A percentile compares a stretch with the other conserved stretches of the same genome.
phyloP scores from a whole-genome alignment of 345 rosid genomes.

The Syzygium oleosum region DNA sequence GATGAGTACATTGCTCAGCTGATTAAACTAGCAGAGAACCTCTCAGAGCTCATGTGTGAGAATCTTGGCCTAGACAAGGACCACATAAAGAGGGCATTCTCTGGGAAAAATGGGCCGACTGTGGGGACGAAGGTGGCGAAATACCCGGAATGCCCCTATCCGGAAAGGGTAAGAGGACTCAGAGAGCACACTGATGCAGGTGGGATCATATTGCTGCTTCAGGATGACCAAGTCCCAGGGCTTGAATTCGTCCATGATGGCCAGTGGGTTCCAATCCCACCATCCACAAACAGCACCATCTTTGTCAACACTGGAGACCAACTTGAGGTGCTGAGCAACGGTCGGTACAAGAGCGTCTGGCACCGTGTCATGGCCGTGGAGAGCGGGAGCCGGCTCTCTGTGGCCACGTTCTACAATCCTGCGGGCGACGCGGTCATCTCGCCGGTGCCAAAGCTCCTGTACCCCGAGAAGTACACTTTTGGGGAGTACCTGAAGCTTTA shows the following conservation, averaged over 20 bases:
- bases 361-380: slow-evolving; percentile 76
- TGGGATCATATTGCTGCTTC: slow-evolving; percentile 77
- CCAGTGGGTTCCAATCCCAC: slow-evolving; percentile 59
- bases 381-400: slow-evolving; percentile 70
- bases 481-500: slow-evolving; percentile 74
- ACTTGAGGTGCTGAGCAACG: slow-evolving; percentile 72
- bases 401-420: slow-evolving; percentile 86
- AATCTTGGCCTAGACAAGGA: slow-evolving; percentile 56
- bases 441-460: slow-evolving; percentile 51
- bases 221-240: slow-evolving; percentile 81
- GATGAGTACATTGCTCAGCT: slow-evolving; percentile 63
- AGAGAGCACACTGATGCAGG: slow-evolving; percentile 88
- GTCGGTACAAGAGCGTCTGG: slow-evolving; percentile 55
- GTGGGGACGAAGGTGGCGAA: slow-evolving; percentile 86
- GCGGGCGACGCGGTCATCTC: slow-evolving; percentile 61
- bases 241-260: slow-evolving; percentile 73
- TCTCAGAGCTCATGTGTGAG: slow-evolving; percentile 65
- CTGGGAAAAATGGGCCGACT: slow-evolving; percentile 57
- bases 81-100: slow-evolving; percentile 41
- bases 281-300: slow-evolving; percentile 68
- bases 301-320: slow-evolving; percentile 76
- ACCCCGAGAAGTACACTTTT: slow-evolving; percentile 50
- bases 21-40: slow-evolving; percentile 50
- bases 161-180: slow-evolving; percentile 75
- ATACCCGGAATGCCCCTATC: slow-evolving; percentile 68